Percentiles rank a stretch among this genome's conserved stretches.
These are phyloP conservation scores for Cryphonectria radicalis DNA, from an alignment of 2,329 filamentous ascomycete genomes.

Conservation along the genomic window DNA sequence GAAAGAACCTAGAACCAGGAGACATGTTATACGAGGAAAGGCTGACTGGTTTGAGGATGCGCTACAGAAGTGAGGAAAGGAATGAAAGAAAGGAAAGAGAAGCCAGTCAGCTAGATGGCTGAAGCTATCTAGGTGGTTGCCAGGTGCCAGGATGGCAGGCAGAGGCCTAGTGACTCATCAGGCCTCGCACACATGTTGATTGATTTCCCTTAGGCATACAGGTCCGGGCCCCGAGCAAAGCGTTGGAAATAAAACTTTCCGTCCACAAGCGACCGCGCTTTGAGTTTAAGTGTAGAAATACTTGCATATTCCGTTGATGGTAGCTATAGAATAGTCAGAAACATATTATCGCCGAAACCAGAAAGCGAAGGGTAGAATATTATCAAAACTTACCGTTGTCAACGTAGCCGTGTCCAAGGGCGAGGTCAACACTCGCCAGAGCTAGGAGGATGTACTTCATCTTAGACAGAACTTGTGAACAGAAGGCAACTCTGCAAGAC, in stretches of 20 bases:
- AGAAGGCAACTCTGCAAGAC: background rate
- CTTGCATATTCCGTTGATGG: constrained; percentile 6
- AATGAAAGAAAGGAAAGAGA: no score
- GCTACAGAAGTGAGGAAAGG: no score
- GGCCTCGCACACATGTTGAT: background rate
- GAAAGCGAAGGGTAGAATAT: background rate
- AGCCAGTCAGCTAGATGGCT: no score
- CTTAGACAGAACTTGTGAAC: background rate
- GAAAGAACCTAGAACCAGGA: no score
- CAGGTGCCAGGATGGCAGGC: no score
- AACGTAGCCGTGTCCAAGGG: constrained; percentile 15
- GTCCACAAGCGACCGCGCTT: no score
- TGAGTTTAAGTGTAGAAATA: background rate
- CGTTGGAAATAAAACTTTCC: background rate
- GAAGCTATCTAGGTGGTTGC: no score
- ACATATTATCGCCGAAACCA: no score
- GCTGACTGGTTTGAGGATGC: no score
- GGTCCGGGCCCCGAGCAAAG: background rate
- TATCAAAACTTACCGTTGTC: background rate
- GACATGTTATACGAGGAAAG: no score
- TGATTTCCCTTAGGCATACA: background rate
- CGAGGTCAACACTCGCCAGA: constrained; percentile 4
- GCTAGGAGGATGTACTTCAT: constrained; percentile 5
- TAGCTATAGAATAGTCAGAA: background rate
- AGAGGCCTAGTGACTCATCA: no score